Percentiles rank a stretch among this genome's conserved stretches.
These are phyloP conservation scores for Lachancea nothofagi DNA, from an alignment of 805 yeast species.

Conservation along the genomic window DNA sequence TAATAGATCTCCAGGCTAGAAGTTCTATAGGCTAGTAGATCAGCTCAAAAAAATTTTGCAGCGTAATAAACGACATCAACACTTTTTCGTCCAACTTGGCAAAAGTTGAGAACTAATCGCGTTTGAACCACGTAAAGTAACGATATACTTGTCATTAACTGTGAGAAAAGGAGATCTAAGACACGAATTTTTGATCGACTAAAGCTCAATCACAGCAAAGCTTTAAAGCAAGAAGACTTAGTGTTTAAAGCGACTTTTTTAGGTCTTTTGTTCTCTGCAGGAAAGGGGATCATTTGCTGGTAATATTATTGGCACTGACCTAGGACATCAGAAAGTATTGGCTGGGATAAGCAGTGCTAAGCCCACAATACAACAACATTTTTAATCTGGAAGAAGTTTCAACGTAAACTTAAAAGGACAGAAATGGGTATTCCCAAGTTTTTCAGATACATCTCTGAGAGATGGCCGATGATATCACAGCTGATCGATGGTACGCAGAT, in stretches of 20 bases:
- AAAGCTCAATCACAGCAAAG: too few species aligned
- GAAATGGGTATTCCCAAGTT: conserved; percentile 90
- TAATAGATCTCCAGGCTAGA: too few species aligned
- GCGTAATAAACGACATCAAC: conserved; percentile 3
- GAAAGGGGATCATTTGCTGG: conserved; percentile 1
- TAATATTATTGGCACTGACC: not conserved
- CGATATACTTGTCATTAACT: too few species aligned
- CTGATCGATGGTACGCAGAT: conserved; percentile 72
- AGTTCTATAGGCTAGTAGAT: too few species aligned
- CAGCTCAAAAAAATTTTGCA: conserved; percentile 6
- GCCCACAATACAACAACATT: too few species aligned
- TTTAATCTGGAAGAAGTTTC: not conserved
- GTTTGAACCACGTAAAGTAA: too few species aligned
- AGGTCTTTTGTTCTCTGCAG: conserved; percentile 6
- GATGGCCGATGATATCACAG: conserved; percentile 97
- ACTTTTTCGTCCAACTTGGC: not conserved
- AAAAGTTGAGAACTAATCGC: too few species aligned
- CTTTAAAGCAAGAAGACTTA: too few species aligned
- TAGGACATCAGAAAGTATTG: not conserved
- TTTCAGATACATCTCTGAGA: conserved; percentile 92
- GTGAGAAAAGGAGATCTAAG: too few species aligned
- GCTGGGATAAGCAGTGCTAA: not conserved
- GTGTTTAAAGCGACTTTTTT: conserved; percentile 2
- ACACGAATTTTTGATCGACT: too few species aligned
- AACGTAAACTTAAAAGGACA: too few species aligned